Evolutionary conservation across 108 stramenopile species (phyloP), one percentile per base, ranked within the genome.

Genomic region (Fistulifera pelliculosa): DNA sequence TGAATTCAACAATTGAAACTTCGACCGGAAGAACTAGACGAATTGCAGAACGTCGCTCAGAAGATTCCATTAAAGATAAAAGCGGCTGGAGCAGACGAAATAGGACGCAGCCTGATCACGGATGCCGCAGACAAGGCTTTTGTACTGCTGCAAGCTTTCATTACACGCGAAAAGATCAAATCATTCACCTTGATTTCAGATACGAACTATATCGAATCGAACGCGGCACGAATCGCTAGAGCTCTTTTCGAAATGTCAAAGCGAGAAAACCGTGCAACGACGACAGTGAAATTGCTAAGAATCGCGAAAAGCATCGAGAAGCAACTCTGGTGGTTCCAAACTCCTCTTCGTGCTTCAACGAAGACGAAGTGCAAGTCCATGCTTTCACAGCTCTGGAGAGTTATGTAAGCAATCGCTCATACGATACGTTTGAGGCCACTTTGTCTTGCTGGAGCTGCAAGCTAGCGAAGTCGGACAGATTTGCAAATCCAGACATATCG

Each of bases 191-290:
- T 99, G 12, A 87, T 91, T 50, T 87, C 89, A 16, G 99, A 99
- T 70, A 95, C 89, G 17, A 95, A 96, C 60, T 99, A 98, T 69
- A 83, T 99, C 24, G 93, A 94, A 27, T 85, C 95, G 18, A 98
- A 98, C 60, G 97, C 94, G 19, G 92, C 90, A 18, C 85, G 99
- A 47, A 90, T 99, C 28, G 77, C 96, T 0, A 68, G 99, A 22
- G 97, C 97, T 15, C 65, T 99, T 28, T 98, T 99, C 63, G 99
- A 99, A 69, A 96, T 99, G 75, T 85, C 87, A 49, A 59, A 97
- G 6, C 79, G 82, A 16, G 62, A 58, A 28, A 77, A 75, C 2
- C 55, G 69, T 13, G 87, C 80, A 21, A 73, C 73, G 1, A 65
- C 80, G n/a, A 87, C 92, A 16, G 40, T 87, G 28, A 94, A 94